phyloP scores from a whole-genome alignment of 2,329 filamentous ascomycete genomes.

The Tympanopsis confertula region DNA sequence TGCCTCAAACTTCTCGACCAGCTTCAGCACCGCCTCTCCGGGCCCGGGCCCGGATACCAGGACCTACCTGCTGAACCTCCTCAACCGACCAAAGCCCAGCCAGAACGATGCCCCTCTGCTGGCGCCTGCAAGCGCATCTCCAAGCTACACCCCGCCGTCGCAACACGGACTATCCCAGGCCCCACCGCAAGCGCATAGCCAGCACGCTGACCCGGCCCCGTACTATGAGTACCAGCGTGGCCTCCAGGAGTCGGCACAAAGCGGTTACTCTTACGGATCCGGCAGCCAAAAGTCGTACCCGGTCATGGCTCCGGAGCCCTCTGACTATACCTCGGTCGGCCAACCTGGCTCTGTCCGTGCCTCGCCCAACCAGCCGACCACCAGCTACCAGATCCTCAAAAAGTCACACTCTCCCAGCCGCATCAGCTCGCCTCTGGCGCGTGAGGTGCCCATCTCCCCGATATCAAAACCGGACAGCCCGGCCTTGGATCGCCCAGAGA shows the following conservation, averaged over 20 bases:
- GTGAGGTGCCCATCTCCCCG: neutral
- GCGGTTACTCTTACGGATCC: neutral
- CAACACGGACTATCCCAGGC: conserved; percentile 13
- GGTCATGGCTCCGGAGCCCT: neutral
- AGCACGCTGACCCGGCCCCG: neutral
- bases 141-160: conserved; percentile 32
- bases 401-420: neutral
- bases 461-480: neutral
- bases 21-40: conserved; percentile 34
- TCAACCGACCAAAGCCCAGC: conserved; percentile 66
- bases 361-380: neutral
- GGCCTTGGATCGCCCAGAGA: neutral
- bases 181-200: neutral
- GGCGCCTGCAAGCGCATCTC: conserved; percentile 28
- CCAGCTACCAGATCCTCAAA: neutral
- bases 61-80: conserved; percentile 72
- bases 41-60: conserved; percentile 46
- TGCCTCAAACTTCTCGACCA: conserved; percentile 15
- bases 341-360: neutral
- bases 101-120: conserved; percentile 37
- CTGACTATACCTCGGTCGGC: neutral
- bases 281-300: neutral
- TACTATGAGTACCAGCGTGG: neutral
- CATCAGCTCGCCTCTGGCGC: neutral
- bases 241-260: neutral